Base-by-base conservation (phyloP, 208 protist genomes). In the Leishmania aethiopica region DNA sequence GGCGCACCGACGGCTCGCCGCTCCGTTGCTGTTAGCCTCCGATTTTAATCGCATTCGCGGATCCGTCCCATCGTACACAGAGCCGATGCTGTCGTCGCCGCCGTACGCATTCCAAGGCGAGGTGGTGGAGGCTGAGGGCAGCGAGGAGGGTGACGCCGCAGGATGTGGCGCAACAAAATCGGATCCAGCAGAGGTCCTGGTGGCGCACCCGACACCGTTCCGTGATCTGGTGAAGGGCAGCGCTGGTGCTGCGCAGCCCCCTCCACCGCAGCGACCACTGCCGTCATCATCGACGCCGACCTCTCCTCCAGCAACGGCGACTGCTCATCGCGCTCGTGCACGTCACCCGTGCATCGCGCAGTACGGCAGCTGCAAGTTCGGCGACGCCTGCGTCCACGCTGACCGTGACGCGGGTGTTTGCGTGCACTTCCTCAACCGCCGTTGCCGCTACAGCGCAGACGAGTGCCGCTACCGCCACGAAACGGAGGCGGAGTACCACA, bases 331-430 rank as follows among this genome's bases (percentile, higher is more conserved):
- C 60, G 3, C 22, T 47, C 83, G 83, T 32, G 78, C 60, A 32
- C 85, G 87, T 40, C 94, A 97, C 78, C 94, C 94, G 19, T 97
- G 94, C 75, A 49, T 97, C 3, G 82, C 79, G 19, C 94, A 97
- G 85, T 92, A 85, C 78, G 94, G 94, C 77, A 86, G 69, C 66
- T 97, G 94, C 81, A 92, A 88, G 83, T 97, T 83, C 81, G 93
- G 92, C 32, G 84, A 88, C 35, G 49, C 81, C 32, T 97, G 94
- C 83, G 60, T 82, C 19, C 84, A 95, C 83, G 79, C 82, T 22
- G 86, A 94, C 74, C 86, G 88, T 60, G 90, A 92, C 67, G 90
- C 88, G 0, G 91, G 96, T 66, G 92, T 96, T 11, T 97, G 94
- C 75, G 86, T 97, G 25, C 86, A 89, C 57, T 95, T 87, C 76